Evolutionary conservation across 768 basidiomycete genomes (phyloP), one percentile per base, ranked within the genome.

Genomic region (Hygrophorus pudorinus): DNA sequence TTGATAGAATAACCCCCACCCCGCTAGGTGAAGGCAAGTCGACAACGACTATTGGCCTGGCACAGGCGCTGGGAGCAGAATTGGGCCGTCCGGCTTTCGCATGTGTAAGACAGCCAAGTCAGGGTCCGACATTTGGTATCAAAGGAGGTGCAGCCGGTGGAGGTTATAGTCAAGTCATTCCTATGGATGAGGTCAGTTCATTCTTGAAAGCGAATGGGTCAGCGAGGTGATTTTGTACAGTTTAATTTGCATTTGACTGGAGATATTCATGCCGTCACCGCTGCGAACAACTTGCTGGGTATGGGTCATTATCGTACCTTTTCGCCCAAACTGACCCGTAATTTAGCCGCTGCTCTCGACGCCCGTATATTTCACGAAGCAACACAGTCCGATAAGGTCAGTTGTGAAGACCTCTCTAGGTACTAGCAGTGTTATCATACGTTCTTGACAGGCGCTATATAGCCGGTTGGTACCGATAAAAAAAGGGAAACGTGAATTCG

Each of bases 101-200:
- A 37, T 96, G 92, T 61, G 92, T 98, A 17, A 84, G 94, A 44
- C 96, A 99, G 59, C 96, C 96, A 3, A 92, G 90, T 66, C 94
- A 99, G 64, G 94, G 96, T 10, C 94, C 94, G 28, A 98, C 94
- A 0, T 99, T 98, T 60, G 94, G 94, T 53, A 96, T 99, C 71
- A 99, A 99, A 65, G 94, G 94, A 53, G 96, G 94, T 55, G 94
- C 94, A 30, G 94, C 94, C 34, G 94, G 96, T 32, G 94, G 94
- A 48, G 94, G 94, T 42, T 99, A 98, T 69, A 91, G 89, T 59
- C 93, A 96, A 59, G 88, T 99, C 56, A 98, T 98, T 65, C 94
- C 94, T 33, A 97, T 98, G 94, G 94, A 97, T 57, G 94, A 97
- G 69, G 85, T 85, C 51, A 43, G 62, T 48, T 12, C 3, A 21